Percentiles rank a stretch among this genome's conserved stretches.
phyloP scores from a whole-genome alignment of 345 rosid species.

The Psidium guajava region DNA sequence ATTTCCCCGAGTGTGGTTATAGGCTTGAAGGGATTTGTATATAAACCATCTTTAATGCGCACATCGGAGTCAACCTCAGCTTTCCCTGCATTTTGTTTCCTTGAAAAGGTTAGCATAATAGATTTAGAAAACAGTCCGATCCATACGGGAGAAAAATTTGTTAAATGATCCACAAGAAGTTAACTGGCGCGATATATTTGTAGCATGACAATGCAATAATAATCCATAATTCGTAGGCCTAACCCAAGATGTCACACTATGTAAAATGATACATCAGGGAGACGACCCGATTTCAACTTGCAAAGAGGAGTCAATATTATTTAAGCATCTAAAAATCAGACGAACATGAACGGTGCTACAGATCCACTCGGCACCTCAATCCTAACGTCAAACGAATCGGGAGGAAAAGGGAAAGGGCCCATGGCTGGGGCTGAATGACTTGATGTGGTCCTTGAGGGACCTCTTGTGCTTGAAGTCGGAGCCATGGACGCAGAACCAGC shows the following conservation, averaged over 20 bases:
- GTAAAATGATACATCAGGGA: background rate
- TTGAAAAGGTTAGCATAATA: background rate
- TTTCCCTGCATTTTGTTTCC: background rate
- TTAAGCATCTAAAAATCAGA: background rate
- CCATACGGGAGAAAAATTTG: background rate
- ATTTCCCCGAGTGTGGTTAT: background rate
- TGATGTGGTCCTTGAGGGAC: slow-evolving; percentile 78
- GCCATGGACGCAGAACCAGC: slow-evolving; percentile 81
- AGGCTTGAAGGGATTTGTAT: background rate
- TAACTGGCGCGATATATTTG: too few relatives aligned
- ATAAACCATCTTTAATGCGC: background rate
- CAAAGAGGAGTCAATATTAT: background rate
- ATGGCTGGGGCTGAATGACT: slow-evolving; percentile 63
- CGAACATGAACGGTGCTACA: slow-evolving; percentile 2
- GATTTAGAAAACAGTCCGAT: background rate
- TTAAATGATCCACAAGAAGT: background rate
- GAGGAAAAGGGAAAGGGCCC: slow-evolving; percentile 52
- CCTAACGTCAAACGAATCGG: slow-evolving; percentile 17
- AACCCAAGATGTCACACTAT: background rate
- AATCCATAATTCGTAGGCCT: background rate
- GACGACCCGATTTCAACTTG: background rate
- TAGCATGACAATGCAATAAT: background rate
- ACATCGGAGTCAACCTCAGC: background rate
- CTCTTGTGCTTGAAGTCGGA: slow-evolving; percentile 92
- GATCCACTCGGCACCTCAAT: slow-evolving; percentile 13